These are phyloP conservation scores for Nemania diffusa DNA, from an alignment of 2,329 filamentous ascomycete species.

Conservation along the genomic window DNA sequence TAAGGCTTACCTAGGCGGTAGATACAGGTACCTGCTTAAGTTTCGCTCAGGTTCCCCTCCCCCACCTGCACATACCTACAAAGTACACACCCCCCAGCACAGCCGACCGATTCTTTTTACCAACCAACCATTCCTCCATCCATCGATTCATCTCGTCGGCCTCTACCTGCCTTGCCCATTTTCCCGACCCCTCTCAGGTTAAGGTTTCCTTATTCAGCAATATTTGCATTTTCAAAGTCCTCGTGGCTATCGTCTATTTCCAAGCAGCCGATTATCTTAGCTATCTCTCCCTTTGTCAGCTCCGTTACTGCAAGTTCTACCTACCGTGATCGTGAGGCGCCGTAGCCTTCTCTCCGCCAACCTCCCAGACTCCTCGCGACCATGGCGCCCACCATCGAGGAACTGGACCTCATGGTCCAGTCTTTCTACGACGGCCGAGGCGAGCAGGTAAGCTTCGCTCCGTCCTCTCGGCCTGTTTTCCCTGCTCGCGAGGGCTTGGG, in stretches of 20 bases:
- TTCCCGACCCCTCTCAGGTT: conserved; percentile 1
- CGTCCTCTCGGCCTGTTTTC: background rate
- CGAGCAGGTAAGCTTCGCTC: conserved; percentile 74
- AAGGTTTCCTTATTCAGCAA: conserved; percentile 3
- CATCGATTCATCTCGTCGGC: conserved; percentile 21
- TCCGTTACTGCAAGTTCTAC: conserved; percentile 39
- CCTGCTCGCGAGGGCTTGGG: conserved; percentile 3
- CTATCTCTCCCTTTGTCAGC: conserved; percentile 11
- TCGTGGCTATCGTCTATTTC: background rate
- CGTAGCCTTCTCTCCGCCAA: conserved; percentile 43
- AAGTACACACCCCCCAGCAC: conserved; percentile 18
- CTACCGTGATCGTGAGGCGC: conserved; percentile 42
- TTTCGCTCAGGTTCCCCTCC: conserved; percentile 32
- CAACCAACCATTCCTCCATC: conserved; percentile 28
- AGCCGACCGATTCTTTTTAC: conserved; percentile 32
- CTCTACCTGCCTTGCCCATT: conserved; percentile 22
- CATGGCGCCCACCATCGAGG: conserved; percentile 82
- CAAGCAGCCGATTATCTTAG: conserved; percentile 13
- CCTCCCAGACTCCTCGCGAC: conserved; percentile 42
- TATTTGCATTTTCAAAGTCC: conserved; percentile 3
- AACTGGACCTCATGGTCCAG: conserved; percentile 96
- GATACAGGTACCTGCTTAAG: background rate
- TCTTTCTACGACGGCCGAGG: conserved; percentile 98
- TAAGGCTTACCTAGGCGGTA: background rate
- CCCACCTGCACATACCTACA: conserved; percentile 34